Base-by-base conservation (phyloP, 805 yeast species). In the Naumovozyma baii region DNA sequence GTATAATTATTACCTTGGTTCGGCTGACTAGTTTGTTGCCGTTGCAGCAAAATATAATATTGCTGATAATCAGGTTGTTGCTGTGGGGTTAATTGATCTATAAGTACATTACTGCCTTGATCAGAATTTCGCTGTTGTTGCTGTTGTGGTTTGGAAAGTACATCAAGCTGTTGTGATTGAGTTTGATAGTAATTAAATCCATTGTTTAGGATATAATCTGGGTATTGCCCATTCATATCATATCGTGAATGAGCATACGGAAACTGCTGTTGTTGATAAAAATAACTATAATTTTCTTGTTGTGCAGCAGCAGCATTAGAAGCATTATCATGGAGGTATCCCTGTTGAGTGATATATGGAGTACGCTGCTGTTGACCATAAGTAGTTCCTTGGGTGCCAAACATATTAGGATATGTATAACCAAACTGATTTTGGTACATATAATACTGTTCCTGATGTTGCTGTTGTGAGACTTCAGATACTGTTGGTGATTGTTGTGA, bases 341-440 rank as follows among this genome's bases (percentile, higher is more conserved):
- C 31, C 10, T 22, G 26, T 22, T 22, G 26, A 7, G 10, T 22
- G 10, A 7, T 22, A 10, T 22, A 22, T 22, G 7, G 26, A 15
- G 48, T 51, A 22, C 10, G 7, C 10, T 7, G 9, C 42, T 57
- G 62, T 40, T 54, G 56, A 31, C 50, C 52, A 39, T 54, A 55
- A 31, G 51, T 56, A 44, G 52, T 55, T 31, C 43, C 42, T 48
- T 58, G 64, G 22, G 54, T 46, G 41, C 56, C 64, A 37, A 51
- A 60, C 59, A 59, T 56, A 33, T 59, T 62, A 33, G 64, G 64
- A 41, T 60, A 59, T 29, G 60, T 52, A 43, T 57, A 60, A 33
- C 63, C 64, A 47, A 56, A 60, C 42, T 59, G 64, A 39, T 55
- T 56, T 46, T 60, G 64, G 40, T 60, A 59, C 62, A 57, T 56